Evolutionary conservation across 78 protist species (phyloP), one percentile per base, ranked within the genome.

Genomic region (Chrysochromulina tobinii): DNA sequence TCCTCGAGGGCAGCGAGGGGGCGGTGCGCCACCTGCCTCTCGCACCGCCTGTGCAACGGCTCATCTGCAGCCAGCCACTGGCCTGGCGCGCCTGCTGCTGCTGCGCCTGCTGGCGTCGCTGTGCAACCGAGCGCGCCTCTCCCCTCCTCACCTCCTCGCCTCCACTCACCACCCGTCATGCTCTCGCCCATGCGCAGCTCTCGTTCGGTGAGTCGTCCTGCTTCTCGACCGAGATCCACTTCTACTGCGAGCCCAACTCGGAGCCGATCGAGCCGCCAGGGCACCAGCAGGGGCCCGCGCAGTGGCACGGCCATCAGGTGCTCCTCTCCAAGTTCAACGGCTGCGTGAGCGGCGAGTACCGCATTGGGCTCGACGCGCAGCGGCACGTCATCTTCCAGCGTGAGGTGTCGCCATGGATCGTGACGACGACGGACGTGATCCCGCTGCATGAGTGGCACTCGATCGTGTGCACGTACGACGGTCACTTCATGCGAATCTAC

Each of bases 261-360:
- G 85, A 77, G 48, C 85, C 85, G 18, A 77, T 77, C 27, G 61
- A 53, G 61, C 85, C 85, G 20, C 85, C 85, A 6, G 85, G 85
- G 23, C 85, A 77, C 27, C 85, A 77, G 85, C 85, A 77, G 59
- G 85, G 85, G 15, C 85, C 85, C 1, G 85, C 85, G n/a, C 85
- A 77, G 59, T 58, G 61, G 64, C 77, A 88, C 57, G 55, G 68
- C 7, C 66, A 48, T 61, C 75, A 38, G 89, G 61, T 77, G 61
- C 61, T 77, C 15, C 58, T 77, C n/a, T 20, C 48, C 38, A 77
- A 77, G 85, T 77, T 77, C 59, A 77, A 77, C 85, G 85, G 85
- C 20, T 77, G 85, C 27, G 85, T 77, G 38, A 53, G 85, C 85
- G 85, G 85, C 58, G 85, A 77, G 85, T 77, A 77, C 85, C 85